These are phyloP conservation scores for Noccaea bulbosa DNA, from an alignment of 345 rosid species.

Conservation along the genomic window DNA sequence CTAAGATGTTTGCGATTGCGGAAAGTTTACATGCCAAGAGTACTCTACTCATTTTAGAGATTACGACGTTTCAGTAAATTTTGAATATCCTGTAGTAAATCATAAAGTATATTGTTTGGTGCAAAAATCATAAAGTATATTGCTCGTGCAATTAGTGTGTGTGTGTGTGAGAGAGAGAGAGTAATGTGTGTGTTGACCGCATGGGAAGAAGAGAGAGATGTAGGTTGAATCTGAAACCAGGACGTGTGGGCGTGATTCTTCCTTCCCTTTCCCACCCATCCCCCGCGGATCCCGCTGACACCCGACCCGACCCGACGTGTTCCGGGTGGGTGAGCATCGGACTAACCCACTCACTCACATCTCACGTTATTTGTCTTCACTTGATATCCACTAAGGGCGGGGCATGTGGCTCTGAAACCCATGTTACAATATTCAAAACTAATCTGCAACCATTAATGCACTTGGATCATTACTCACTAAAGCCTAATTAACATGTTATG, in stretches of 20 bases:
- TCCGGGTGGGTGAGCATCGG: slow-evolving; percentile 34
- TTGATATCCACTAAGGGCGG: slow-evolving; percentile 25
- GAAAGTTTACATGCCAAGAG: too few species aligned
- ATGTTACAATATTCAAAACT: slow-evolving; percentile 24
- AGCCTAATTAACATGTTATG: slow-evolving; percentile 43
- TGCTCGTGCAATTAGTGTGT: slow-evolving; percentile 7
- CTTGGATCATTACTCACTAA: slow-evolving; percentile 41
- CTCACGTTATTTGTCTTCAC: slow-evolving; percentile 37
- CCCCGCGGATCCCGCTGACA: slow-evolving; percentile 56
- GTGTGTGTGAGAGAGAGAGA: slow-evolving; percentile 28
- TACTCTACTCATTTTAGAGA: not conserved
- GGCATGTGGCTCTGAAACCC: slow-evolving; percentile 48
- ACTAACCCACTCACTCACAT: slow-evolving; percentile 36
- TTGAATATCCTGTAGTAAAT: not conserved
- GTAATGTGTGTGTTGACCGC: slow-evolving; percentile 53
- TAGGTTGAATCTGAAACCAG: slow-evolving; percentile 57
- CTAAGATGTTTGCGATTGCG: not conserved
- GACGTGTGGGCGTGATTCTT: slow-evolving; percentile 63
- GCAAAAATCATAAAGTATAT: not conserved
- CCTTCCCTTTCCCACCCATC: slow-evolving; percentile 37
- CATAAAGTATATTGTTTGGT: not conserved
- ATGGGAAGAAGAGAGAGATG: slow-evolving; percentile 55
- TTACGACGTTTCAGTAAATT: not conserved
- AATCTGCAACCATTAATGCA: slow-evolving; percentile 41
- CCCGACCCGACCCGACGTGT: slow-evolving; percentile 28